A percentile compares a stretch with the other conserved stretches of the same genome.
phyloP scores from a whole-genome alignment of 2,329 filamentous ascomycete genomes.

The Madurella mycetomatis region DNA sequence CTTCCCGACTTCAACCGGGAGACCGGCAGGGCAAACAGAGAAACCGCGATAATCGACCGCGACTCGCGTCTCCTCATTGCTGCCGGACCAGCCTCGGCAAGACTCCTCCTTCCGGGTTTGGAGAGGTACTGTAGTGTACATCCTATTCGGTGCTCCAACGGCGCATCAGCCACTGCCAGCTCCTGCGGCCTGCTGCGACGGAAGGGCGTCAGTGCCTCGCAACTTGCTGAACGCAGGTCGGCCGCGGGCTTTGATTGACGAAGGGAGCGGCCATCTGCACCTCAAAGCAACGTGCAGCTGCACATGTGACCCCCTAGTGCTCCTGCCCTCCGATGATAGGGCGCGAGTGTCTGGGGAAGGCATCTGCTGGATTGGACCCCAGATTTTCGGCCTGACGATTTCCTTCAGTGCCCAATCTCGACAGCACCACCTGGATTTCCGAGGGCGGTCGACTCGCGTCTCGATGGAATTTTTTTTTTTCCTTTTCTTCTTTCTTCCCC shows the following conservation, averaged over 20 bases:
- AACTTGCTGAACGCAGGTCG: constrained; percentile 21
- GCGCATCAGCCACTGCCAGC: constrained; percentile 7
- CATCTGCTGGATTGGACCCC: neutral
- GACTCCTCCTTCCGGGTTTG: constrained; percentile 11
- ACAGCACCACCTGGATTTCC: neutral
- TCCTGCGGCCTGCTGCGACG: constrained; percentile 7
- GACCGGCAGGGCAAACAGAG: neutral
- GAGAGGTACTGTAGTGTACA: constrained; percentile 11
- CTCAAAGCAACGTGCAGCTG: constrained; percentile 25
- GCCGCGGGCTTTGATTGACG: constrained; percentile 18
- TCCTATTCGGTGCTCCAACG: constrained; percentile 10
- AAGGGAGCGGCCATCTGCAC: constrained; percentile 25
- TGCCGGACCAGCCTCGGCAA: neutral
- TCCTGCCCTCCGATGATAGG: constrained; percentile 24
- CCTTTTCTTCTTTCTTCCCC: no score
- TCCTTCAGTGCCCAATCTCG: constrained; percentile 8
- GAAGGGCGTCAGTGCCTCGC: constrained; percentile 21
- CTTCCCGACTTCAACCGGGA: neutral
- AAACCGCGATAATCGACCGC: neutral
- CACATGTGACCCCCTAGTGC: constrained; percentile 26
- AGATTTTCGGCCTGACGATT: constrained; percentile 12
- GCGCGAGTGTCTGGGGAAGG: constrained; percentile 21
- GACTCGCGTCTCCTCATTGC: neutral
- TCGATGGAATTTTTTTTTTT: neutral
- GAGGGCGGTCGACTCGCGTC: neutral